phyloP scores from a whole-genome alignment of 2,329 filamentous ascomycete species.

The Penicillium janthinellum region DNA sequence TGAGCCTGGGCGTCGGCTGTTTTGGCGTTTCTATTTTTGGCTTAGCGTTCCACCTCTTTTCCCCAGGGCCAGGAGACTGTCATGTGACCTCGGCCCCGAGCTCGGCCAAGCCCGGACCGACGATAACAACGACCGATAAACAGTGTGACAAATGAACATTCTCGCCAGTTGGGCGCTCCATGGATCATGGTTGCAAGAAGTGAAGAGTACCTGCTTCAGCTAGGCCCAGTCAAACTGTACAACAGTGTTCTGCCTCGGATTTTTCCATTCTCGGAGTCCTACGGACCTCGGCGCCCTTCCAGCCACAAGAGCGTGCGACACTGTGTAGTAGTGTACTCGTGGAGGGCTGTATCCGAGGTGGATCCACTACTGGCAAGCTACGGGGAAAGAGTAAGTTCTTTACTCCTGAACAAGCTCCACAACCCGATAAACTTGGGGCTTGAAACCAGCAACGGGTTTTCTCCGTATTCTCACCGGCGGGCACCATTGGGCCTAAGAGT shows the following conservation, averaged over 20 bases:
- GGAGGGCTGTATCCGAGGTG: slow-evolving; percentile 15
- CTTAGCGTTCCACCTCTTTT: slow-evolving; percentile 19
- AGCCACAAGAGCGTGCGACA: slow-evolving; percentile 2
- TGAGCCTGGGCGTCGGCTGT: slow-evolving; percentile 22
- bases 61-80: slow-evolving; percentile 3
- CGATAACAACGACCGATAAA: background rate
- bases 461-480: slow-evolving; percentile 11
- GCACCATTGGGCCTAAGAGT: slow-evolving; percentile 10
- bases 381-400: background rate
- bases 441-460: slow-evolving; percentile 5
- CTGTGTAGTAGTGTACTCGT: background rate
- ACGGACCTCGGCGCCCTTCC: slow-evolving; percentile 4
- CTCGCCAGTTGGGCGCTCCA: background rate
- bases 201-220: background rate
- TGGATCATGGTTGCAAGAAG: background rate
- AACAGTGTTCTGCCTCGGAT: slow-evolving; percentile 5
- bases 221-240: too few species aligned
- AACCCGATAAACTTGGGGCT: too few species aligned
- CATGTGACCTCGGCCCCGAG: slow-evolving; percentile 16
- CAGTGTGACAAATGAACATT: background rate
- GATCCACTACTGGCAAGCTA: slow-evolving; percentile 11
- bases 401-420: slow-evolving; percentile 6
- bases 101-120: slow-evolving; percentile 13
- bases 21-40: slow-evolving; percentile 23
- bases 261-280: background rate